Evolutionary conservation across 768 basidiomycete species (phyloP).

Genomic region (Tylopilus sp.): DNA sequence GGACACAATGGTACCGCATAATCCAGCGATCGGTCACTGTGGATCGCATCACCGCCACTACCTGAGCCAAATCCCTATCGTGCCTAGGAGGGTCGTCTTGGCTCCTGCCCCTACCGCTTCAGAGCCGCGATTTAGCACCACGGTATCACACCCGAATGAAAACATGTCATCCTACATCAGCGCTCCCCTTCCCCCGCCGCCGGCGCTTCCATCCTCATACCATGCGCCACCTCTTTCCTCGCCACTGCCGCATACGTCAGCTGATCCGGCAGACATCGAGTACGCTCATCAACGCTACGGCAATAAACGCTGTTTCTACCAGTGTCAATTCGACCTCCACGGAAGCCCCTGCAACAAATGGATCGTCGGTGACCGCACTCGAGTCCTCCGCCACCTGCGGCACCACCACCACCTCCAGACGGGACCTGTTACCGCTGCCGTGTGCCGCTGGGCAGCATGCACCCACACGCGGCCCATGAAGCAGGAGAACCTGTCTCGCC

Average conservation of each 20-base stretch:
- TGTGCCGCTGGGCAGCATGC: slow-evolving; percentile 26
- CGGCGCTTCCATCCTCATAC: background rate
- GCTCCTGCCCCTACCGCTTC: background rate
- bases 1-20: background rate
- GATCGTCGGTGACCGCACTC: slow-evolving; percentile 25
- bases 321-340: slow-evolving; percentile 23
- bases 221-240: background rate
- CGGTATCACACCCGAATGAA: background rate
- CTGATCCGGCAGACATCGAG: slow-evolving; percentile 23
- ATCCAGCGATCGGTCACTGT: background rate
- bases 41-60: background rate
- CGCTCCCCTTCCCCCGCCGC: background rate
- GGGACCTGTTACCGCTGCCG: slow-evolving; percentile 8
- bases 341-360: slow-evolving; percentile 25
- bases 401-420: slow-evolving; percentile 20
- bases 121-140: slow-evolving; percentile 1
- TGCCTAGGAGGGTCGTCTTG: background rate
- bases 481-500: slow-evolving; percentile 32
- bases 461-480: slow-evolving; percentile 24
- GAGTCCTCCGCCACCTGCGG: slow-evolving; percentile 28
- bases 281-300: slow-evolving; percentile 19
- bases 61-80: background rate
- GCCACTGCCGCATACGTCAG: background rate
- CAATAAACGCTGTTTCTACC: slow-evolving; percentile 18
- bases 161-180: background rate